Conservation (phyloP, 371 early-diverging fungal genomes). For the Mucor mucedo region DNA sequence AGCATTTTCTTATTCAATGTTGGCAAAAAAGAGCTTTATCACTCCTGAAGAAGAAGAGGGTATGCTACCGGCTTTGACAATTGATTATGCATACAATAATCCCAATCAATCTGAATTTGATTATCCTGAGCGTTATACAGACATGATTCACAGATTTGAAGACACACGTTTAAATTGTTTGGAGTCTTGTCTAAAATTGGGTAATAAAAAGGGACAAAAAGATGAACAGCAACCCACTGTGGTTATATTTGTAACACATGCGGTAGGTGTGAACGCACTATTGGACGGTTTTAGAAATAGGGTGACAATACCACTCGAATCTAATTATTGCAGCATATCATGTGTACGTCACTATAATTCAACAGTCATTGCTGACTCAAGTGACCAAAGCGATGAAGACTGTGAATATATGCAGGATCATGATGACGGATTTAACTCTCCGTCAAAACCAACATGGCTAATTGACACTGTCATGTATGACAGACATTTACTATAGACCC, state of each 20-base stretch:
- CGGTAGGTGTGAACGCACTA: slow-evolving; percentile 48
- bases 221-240: slow-evolving; percentile 4
- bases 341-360: slow-evolving; percentile 13
- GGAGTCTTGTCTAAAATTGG: neutral
- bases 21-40: slow-evolving; percentile 12
- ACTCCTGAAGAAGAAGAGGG: neutral
- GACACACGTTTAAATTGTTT: slow-evolving; percentile 31
- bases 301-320: slow-evolving; percentile 40
- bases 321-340: slow-evolving; percentile 42
- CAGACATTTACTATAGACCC: neutral
- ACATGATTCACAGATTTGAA: slow-evolving; percentile 40
- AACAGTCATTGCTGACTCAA: neutral
- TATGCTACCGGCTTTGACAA: slow-evolving; percentile 9
- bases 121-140: slow-evolving; percentile 41
- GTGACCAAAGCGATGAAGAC: slow-evolving; percentile 32
- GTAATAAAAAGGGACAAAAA: neutral
- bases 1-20: slow-evolving; percentile 31
- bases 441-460: neutral
- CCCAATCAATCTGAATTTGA: slow-evolving; percentile 27
- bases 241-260: slow-evolving; percentile 45
- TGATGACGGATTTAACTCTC: neutral
- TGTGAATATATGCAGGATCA: neutral
- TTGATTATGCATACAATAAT: slow-evolving; percentile 38
- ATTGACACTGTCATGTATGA: slow-evolving; percentile 3
- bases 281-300: slow-evolving; percentile 43